phyloP scores from a whole-genome alignment of 257 asterid genomes.

The Nicotiana obtusifolia region DNA sequence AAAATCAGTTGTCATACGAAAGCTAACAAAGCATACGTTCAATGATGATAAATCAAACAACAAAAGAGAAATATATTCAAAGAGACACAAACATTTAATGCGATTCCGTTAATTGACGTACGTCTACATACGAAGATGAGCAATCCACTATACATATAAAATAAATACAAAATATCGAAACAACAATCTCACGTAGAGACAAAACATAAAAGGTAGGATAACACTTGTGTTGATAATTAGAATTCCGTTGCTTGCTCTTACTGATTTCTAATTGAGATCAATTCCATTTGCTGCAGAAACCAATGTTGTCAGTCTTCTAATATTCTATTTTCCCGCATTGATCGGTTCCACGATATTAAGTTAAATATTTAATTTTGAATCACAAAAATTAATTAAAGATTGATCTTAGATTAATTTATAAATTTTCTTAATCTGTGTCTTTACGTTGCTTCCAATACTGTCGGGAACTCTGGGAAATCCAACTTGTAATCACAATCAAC shows the following conservation, averaged over 20 bases:
- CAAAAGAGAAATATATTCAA: no score
- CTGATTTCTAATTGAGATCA: background rate
- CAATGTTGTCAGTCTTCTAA: slow-evolving; percentile 11
- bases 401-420: background rate
- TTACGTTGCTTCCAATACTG: slow-evolving; percentile 17
- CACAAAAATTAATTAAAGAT: background rate
- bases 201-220: no score
- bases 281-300: background rate
- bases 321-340: background rate
- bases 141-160: no score
- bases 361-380: background rate
- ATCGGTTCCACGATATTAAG: slow-evolving; percentile 3
- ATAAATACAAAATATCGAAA: no score
- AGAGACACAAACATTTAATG: no score
- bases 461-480: slow-evolving; percentile 15
- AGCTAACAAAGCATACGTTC: no score
- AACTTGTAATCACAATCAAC: background rate
- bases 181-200: no score
- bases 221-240: background rate
- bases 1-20: no score
- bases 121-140: no score
- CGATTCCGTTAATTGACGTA: no score
- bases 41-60: no score
- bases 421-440: background rate
- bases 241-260: background rate